Evolutionary conservation across 2,329 filamentous ascomycete genomes (phyloP).

Genomic region (Pseudopithomyces chartarum): DNA sequence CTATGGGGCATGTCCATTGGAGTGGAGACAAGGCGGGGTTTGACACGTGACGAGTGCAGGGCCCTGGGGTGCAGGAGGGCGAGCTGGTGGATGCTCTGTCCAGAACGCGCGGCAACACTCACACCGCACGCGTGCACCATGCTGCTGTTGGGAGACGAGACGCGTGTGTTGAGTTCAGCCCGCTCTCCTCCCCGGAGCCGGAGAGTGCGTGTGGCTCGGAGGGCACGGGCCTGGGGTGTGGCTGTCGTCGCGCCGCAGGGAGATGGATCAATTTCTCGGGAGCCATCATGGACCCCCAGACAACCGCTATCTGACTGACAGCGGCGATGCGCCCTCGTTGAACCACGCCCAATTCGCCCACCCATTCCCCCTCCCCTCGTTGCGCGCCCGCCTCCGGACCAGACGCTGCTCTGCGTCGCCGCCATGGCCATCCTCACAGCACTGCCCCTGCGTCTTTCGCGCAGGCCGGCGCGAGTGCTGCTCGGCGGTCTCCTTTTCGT

Average conservation of each 20-base stretch:
- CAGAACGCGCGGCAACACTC: too few relatives aligned
- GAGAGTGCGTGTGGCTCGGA: background rate
- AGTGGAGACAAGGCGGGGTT: too few relatives aligned
- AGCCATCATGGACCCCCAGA: constrained; percentile 5
- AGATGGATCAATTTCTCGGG: constrained; percentile 2
- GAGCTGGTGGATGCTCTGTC: too few relatives aligned
- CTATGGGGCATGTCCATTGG: background rate
- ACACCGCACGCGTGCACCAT: too few relatives aligned
- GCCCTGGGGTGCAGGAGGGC: too few relatives aligned
- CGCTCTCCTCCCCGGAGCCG: too few relatives aligned
- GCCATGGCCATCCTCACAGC: constrained; percentile 11
- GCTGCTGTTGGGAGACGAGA: too few relatives aligned
- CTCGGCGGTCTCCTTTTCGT: constrained; percentile 38
- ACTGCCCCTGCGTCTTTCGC: constrained; percentile 15
- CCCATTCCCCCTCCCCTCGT: background rate
- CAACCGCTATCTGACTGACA: background rate
- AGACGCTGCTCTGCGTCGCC: constrained; percentile 15
- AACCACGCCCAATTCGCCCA: constrained; percentile 5
- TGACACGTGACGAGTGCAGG: background rate
- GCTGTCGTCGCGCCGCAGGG: constrained; percentile 2
- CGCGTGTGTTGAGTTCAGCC: background rate
- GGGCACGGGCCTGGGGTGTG: background rate
- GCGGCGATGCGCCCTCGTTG: constrained; percentile 7
- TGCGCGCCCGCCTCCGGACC: constrained; percentile 11
- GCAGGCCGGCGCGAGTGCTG: constrained; percentile 26